phyloP scores from a whole-genome alignment of 108 stramenopile genomes.

The Stephanodiscus triporus region DNA sequence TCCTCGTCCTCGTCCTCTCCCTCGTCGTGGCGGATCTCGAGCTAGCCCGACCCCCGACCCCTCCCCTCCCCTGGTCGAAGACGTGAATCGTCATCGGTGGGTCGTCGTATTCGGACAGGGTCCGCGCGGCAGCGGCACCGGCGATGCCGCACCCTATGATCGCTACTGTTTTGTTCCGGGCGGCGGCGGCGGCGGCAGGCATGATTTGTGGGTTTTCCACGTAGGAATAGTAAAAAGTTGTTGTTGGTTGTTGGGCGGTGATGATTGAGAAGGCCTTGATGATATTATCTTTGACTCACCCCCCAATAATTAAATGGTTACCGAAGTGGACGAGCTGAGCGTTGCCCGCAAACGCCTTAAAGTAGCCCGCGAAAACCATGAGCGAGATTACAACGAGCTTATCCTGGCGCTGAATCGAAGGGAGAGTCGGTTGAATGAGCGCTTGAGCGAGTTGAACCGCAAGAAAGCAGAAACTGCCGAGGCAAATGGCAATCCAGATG shows the following conservation, averaged over 20 bases:
- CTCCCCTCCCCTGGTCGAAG: slow-evolving; percentile 71
- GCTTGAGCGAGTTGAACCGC: neutral
- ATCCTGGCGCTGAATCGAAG: neutral
- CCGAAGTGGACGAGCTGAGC: neutral
- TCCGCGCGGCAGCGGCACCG: slow-evolving; percentile 35
- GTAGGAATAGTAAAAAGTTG: neutral
- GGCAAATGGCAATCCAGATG: slow-evolving; percentile 7
- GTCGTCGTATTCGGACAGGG: slow-evolving; percentile 13
- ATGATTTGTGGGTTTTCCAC: neutral
- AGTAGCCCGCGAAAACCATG: neutral
- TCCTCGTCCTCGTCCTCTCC: neutral
- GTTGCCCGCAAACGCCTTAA: neutral
- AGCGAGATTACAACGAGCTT: neutral
- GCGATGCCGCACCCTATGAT: slow-evolving; percentile 59
- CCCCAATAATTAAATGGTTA: too few species aligned
- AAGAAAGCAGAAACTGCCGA: neutral
- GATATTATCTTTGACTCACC: too few species aligned
- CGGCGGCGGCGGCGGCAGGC: neutral
- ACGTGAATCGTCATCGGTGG: slow-evolving; percentile 37
- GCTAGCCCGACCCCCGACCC: slow-evolving; percentile 63
- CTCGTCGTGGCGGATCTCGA: slow-evolving; percentile 17
- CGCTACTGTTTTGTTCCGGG: slow-evolving; percentile 26
- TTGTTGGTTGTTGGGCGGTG: too few species aligned
- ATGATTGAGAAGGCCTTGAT: too few species aligned
- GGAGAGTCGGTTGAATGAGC: neutral